phyloP scores from a whole-genome alignment of 441 rosid species.

The Breynia disticha region DNA sequence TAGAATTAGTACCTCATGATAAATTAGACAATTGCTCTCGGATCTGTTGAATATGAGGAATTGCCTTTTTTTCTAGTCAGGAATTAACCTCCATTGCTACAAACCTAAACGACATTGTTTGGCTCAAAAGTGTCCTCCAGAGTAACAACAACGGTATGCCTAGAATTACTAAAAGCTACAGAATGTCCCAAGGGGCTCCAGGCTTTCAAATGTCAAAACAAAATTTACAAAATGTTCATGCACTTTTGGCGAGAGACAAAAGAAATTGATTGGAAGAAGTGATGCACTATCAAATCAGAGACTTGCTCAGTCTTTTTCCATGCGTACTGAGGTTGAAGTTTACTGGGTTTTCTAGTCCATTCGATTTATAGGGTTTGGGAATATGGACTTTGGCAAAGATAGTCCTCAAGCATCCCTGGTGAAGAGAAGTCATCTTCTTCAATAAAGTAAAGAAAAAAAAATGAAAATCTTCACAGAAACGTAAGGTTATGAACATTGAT shows the following conservation, averaged over 20 bases:
- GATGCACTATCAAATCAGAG: constrained; percentile 27
- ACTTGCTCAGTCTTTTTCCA: constrained; percentile 34
- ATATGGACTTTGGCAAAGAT: constrained; percentile 13
- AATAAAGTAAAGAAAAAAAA: constrained; percentile 2
- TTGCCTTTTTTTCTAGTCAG: constrained; percentile 50
- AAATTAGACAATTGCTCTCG: too few relatives aligned
- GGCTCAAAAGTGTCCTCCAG: constrained; percentile 73
- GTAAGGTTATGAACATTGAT: constrained; percentile 1
- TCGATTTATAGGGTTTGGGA: constrained; percentile 6
- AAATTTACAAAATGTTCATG: constrained; percentile 17
- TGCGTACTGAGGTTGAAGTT: constrained; percentile 34
- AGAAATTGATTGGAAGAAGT: constrained; percentile 37
- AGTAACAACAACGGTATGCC: constrained; percentile 17
- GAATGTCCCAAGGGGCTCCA: constrained; percentile 23
- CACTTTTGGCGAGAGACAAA: constrained; percentile 31
- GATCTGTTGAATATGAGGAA: constrained; percentile 69
- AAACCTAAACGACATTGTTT: constrained; percentile 76
- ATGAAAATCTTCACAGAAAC: constrained; percentile 3
- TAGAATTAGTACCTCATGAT: too few relatives aligned
- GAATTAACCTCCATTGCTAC: constrained; percentile 75
- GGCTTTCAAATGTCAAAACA: constrained; percentile 18
- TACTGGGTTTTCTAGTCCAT: too few relatives aligned
- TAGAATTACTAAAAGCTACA: constrained; percentile 17
- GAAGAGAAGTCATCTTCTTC: constrained; percentile 15
- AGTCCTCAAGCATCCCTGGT: not conserved